These are phyloP conservation scores for Daucus carota DNA, from an alignment of 129 eudicot genomes.

Conservation along the genomic window DNA sequence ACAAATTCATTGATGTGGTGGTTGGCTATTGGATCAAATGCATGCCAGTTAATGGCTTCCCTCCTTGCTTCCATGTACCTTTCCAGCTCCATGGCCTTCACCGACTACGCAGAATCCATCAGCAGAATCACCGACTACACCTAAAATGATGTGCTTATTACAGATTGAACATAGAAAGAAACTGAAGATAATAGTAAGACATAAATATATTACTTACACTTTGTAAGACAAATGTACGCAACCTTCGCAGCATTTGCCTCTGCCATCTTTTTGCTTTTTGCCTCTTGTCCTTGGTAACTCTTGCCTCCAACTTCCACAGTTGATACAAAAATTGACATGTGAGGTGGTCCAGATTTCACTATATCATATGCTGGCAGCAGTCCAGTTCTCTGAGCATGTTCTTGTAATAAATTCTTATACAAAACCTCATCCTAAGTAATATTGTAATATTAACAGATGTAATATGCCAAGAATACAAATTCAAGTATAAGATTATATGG, in stretches of 20 bases:
- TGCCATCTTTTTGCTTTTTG: slow-evolving; percentile 69
- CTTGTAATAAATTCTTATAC: slow-evolving; percentile 72
- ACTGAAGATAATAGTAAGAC: no score
- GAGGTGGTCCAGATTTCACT: slow-evolving; percentile 40
- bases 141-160: no score
- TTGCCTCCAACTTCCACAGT: slow-evolving; percentile 48
- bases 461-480: neutral
- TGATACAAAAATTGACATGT: slow-evolving; percentile 47
- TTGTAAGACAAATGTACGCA: slow-evolving; percentile 46
- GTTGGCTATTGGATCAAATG: no score
- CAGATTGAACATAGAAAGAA: no score
- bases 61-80: no score
- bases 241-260: slow-evolving; percentile 80
- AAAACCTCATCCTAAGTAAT: slow-evolving; percentile 46
- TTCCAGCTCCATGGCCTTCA: no score
- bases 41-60: no score
- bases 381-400: slow-evolving; percentile 54
- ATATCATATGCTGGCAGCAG: slow-evolving; percentile 54
- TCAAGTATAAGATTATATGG: neutral
- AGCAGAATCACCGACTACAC: no score
- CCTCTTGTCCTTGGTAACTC: slow-evolving; percentile 48
- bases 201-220: slow-evolving; percentile 30
- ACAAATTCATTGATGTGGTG: no score
- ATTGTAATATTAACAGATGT: no score
- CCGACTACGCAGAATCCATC: no score